These are phyloP conservation scores for Diplocarpon mali DNA, from an alignment of 2,329 filamentous ascomycete genomes.

Conservation along the genomic window DNA sequence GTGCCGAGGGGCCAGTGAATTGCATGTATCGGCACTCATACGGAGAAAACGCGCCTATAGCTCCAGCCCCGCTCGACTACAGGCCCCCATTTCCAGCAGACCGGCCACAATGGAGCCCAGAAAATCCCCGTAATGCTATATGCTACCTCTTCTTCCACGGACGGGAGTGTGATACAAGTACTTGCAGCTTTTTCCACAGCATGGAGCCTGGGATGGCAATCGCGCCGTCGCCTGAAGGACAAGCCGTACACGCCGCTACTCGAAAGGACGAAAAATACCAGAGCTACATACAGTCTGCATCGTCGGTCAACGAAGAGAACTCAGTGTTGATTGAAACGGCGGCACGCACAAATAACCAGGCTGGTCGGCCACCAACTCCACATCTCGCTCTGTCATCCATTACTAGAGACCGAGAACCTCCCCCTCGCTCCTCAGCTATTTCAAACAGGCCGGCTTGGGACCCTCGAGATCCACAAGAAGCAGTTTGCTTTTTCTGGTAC, in stretches of 20 bases:
- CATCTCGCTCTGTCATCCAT: no score
- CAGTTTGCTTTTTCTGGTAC: background rate
- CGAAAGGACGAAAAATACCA: no score
- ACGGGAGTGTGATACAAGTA: conserved; percentile 1
- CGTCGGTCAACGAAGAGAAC: no score
- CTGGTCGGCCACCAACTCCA: no score
- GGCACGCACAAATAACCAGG: no score
- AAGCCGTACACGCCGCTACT: background rate
- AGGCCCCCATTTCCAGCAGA: background rate
- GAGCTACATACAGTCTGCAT: no score
- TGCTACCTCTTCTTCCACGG: conserved; percentile 2
- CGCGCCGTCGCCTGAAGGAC: background rate
- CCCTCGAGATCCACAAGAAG: background rate
- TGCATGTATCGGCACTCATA: conserved; percentile 7
- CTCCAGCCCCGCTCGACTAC: background rate
- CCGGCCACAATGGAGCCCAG: conserved; percentile 1
- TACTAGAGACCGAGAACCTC: no score
- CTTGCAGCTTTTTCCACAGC: conserved; percentile 7
- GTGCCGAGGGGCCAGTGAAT: background rate
- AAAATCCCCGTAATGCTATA: conserved; percentile 1
- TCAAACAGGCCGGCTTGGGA: background rate
- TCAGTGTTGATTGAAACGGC: no score
- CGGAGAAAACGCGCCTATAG: background rate
- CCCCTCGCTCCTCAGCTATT: no score
- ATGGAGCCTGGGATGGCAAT: conserved; percentile 4